phyloP scores from a whole-genome alignment of 23 red algal species.

The Cyanidioschyzon merolae region DNA sequence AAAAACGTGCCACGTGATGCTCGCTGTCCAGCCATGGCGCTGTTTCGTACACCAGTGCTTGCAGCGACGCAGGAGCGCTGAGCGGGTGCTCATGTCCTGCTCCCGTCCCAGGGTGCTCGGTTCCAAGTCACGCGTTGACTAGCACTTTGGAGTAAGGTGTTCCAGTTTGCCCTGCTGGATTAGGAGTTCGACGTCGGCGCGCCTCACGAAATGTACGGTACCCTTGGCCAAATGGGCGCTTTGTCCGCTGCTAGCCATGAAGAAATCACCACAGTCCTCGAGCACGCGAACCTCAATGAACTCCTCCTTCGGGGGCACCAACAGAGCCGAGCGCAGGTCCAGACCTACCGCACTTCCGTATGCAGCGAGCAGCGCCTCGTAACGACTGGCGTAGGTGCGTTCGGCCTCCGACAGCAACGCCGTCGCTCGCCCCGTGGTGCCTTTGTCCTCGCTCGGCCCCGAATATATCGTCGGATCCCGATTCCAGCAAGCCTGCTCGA shows the following conservation, averaged over 20 bases:
- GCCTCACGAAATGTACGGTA: background rate
- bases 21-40: too few species aligned
- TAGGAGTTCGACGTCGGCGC: background rate
- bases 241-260: slow-evolving; percentile 8
- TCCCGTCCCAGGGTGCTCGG: too few species aligned
- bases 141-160: background rate
- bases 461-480: background rate
- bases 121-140: too few species aligned
- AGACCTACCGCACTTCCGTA: background rate
- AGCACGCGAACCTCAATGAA: slow-evolving; percentile 6
- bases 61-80: too few species aligned
- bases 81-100: too few species aligned
- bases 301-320: background rate
- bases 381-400: background rate
- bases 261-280: background rate
- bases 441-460: background rate
- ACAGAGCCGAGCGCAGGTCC: background rate
- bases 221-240: background rate
- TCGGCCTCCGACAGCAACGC: slow-evolving; percentile 2
- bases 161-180: slow-evolving; percentile 11
- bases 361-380: background rate
- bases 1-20: too few species aligned
- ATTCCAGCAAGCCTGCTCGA: slow-evolving; percentile 6
- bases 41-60: too few species aligned
- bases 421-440: background rate